These are phyloP conservation scores for Daldinia loculata DNA, from an alignment of 495 filamentous ascomycete genomes.

Conservation along the genomic window DNA sequence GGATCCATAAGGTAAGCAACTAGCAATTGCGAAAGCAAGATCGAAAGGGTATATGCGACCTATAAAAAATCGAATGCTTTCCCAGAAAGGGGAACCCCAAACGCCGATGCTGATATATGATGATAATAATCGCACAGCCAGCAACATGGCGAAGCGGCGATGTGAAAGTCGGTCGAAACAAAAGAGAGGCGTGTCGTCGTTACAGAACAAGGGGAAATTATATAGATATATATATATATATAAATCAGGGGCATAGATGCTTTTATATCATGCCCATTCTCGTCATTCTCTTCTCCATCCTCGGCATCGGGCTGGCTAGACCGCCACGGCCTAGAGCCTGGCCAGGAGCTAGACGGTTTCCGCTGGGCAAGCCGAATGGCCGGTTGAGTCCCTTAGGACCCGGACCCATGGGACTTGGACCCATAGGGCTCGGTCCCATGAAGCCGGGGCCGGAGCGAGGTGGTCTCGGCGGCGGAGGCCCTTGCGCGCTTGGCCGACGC, in stretches of 20 bases:
- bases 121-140: constrained; percentile 14
- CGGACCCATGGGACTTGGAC: constrained; percentile 11
- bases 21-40: constrained; percentile 19
- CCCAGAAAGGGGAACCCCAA: constrained; percentile 23
- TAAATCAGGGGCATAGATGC: background rate
- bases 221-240: background rate
- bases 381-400: constrained; percentile 34
- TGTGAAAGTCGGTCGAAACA: constrained; percentile 18
- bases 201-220: constrained; percentile 10
- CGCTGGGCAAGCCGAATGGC: constrained; percentile 43
- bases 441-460: constrained; percentile 46
- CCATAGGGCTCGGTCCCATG: constrained; percentile 16
- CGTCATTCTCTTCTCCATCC: constrained; percentile 80
- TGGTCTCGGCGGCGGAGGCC: constrained; percentile 44
- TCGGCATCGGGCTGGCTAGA: constrained; percentile 44
- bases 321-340: constrained; percentile 45
- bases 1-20: constrained; percentile 28
- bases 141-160: constrained; percentile 5
- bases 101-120: constrained; percentile 37
- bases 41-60: constrained; percentile 38
- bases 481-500: constrained; percentile 46
- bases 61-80: constrained; percentile 27
- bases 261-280: constrained; percentile 84
- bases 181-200: constrained; percentile 40
- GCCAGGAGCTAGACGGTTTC: constrained; percentile 46